These are phyloP conservation scores for Linnemannia elongata DNA, from an alignment of 192 early-diverging fungal genomes.

Conservation along the genomic window DNA sequence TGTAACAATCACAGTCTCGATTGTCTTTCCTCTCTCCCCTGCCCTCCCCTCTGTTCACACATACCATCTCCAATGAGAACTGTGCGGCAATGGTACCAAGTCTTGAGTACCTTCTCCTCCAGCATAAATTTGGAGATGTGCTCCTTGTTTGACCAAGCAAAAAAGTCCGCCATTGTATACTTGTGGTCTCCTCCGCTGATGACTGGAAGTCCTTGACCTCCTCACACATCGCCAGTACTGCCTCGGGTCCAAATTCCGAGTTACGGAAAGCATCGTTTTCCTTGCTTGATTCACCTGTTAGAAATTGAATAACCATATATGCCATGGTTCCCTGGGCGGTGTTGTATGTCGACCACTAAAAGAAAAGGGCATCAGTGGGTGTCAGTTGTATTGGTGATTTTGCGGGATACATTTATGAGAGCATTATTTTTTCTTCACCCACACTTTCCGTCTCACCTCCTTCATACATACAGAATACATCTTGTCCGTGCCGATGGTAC, in stretches of 20 bases:
- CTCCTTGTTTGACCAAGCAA: slow-evolving; percentile 12
- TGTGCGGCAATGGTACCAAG: slow-evolving; percentile 31
- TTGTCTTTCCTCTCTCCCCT: too few species aligned
- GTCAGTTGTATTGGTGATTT: too few species aligned
- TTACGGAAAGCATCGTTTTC: background rate
- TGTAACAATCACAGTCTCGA: background rate
- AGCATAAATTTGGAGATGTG: slow-evolving; percentile 32
- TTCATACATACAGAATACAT: slow-evolving; percentile 3
- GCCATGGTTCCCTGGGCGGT: background rate
- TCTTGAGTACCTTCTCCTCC: slow-evolving; percentile 44
- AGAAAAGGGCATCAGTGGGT: background rate
- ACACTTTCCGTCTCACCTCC: background rate
- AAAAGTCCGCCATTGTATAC: slow-evolving; percentile 9
- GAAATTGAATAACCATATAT: background rate
- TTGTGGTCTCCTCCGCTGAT: background rate
- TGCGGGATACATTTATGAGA: background rate
- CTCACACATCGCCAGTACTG: slow-evolving; percentile 17
- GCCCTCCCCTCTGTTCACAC: background rate
- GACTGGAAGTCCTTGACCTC: slow-evolving; percentile 20
- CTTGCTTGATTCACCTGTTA: background rate
- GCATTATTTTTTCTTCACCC: background rate
- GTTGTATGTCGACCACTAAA: slow-evolving; percentile 14
- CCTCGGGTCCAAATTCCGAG: slow-evolving; percentile 15
- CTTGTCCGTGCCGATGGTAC: slow-evolving; percentile 4
- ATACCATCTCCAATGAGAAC: slow-evolving; percentile 42